Conservation (phyloP, 441 rosid genomes). For the Euphorbia corollata region DNA sequence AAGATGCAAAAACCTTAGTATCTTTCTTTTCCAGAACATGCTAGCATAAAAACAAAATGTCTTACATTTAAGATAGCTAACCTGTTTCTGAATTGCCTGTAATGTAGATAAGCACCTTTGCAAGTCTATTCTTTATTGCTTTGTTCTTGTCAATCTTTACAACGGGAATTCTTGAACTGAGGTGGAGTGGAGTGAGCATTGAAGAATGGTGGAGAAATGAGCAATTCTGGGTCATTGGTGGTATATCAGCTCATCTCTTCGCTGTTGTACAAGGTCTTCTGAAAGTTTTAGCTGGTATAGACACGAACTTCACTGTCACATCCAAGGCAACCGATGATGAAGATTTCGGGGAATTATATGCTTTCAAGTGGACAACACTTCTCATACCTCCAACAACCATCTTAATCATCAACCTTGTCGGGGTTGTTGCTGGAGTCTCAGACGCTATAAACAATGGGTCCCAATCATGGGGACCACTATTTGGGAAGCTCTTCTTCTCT, state of each 20-base stretch:
- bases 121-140: constrained; percentile 82
- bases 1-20: background rate
- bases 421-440: constrained; percentile 87
- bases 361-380: constrained; percentile 89
- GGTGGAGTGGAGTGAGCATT: constrained; percentile 98
- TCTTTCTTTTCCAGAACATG: background rate
- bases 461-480: constrained; percentile 84
- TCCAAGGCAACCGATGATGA: constrained; percentile 81
- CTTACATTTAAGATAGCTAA: constrained; percentile 3
- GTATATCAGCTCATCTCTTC: constrained; percentile 86
- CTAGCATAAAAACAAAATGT: background rate
- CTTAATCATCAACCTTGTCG: constrained; percentile 74
- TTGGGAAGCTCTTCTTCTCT: constrained; percentile 87
- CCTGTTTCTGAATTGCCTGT: constrained; percentile 4
- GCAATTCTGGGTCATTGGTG: constrained; percentile 96
- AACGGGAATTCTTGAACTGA: constrained; percentile 76
- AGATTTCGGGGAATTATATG: constrained; percentile 76
- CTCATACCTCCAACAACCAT: constrained; percentile 88
- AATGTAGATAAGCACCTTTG: constrained; percentile 74
- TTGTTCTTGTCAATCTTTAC: constrained; percentile 67
- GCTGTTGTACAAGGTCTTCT: constrained; percentile 80
- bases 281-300: constrained; percentile 79
- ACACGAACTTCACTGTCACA: constrained; percentile 90
- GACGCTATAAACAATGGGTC: constrained; percentile 89
- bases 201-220: constrained; percentile 99